Percentiles rank a stretch among this genome's conserved stretches.
phyloP scores from a whole-genome alignment of 345 rosid genomes.

The Camelina sativa region DNA sequence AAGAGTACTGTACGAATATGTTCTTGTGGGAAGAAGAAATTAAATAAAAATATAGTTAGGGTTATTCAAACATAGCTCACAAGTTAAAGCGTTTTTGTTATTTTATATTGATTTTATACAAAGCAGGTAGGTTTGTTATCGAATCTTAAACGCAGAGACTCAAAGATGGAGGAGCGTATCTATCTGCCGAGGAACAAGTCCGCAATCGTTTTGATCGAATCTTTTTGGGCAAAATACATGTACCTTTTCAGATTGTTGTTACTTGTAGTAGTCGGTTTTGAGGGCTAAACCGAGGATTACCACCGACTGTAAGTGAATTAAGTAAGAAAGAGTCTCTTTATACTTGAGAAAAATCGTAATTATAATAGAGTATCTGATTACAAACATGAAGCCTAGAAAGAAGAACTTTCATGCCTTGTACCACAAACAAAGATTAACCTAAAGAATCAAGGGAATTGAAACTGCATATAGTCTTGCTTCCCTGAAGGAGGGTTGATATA shows the following conservation, averaged over 20 bases:
- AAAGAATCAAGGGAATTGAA: slow-evolving; percentile 39
- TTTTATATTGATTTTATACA: background rate
- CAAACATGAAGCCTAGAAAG: slow-evolving; percentile 41
- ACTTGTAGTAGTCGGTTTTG: too few species aligned
- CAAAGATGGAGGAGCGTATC: too few species aligned
- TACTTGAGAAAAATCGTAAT: background rate
- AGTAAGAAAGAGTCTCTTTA: too few species aligned
- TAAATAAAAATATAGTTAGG: background rate
- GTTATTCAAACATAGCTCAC: background rate
- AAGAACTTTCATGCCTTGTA: slow-evolving; percentile 36
- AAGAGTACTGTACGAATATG: slow-evolving; percentile 1
- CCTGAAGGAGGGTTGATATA: slow-evolving; percentile 68
- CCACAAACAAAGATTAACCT: background rate
- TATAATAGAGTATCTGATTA: slow-evolving; percentile 23
- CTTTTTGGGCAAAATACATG: too few species aligned
- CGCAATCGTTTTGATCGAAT: too few species aligned
- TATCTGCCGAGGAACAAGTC: too few species aligned
- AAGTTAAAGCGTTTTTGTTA: background rate
- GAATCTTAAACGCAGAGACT: too few species aligned
- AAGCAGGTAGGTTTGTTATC: too few species aligned
- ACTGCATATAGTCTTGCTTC: slow-evolving; percentile 40
- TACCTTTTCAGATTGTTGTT: too few species aligned
- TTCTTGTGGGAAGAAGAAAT: background rate
- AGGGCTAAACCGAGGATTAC: too few species aligned
- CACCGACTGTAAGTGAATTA: too few species aligned